Evolutionary conservation across 345 rosid genomes (phyloP), one percentile per base, ranked within the genome.

Genomic region (Reutealis trisperma): DNA sequence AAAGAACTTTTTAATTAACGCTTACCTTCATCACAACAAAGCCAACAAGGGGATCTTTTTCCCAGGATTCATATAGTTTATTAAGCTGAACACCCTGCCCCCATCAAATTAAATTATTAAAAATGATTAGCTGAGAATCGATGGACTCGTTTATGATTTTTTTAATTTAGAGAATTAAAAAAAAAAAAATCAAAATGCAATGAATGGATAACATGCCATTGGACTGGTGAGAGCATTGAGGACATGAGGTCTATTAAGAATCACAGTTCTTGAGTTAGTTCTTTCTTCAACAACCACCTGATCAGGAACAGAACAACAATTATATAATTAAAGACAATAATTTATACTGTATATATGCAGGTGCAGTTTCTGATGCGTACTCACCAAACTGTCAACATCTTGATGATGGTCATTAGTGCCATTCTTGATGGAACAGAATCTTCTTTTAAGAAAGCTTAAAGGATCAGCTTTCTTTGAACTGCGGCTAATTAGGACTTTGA

Each of bases 11-110:
- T 42, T 3, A 42, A 42, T 3, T 27, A 22, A 8, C 2, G 18
- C n/a, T 41, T 63, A 63, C 79, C 72, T 75, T 80, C 16, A 80
- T 16, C 57, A 75, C 63, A 14, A 80, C 47, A 70, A 75, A 75
- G 58, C 59, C 76, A 45, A 80, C 83, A 2, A 2, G 30, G 4
- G 75, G 59, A 71, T 80, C 83, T 5, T 58, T 45, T 67, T 75
- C 83, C 83, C 83, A 80, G 11, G 83, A 71, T 24, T 64, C 12
- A 11, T 80, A 75, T n/a, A 70, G 30, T 64, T 75, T 58, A 44
- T 21, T 70, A 32, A 80, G 71, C 52, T 75, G 61, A 75, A 58
- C 37, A 25, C 79, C 78, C 79, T 80, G 57, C 49, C 22, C 59
- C 64, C 67, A 45, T 71, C 52, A 70, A 70, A 32, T n/a, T n/a